Percentiles rank a stretch among this genome's conserved stretches.
Conservation (phyloP, 495 filamentous ascomycete genomes). For the Lasiosphaeria hispida region DNA sequence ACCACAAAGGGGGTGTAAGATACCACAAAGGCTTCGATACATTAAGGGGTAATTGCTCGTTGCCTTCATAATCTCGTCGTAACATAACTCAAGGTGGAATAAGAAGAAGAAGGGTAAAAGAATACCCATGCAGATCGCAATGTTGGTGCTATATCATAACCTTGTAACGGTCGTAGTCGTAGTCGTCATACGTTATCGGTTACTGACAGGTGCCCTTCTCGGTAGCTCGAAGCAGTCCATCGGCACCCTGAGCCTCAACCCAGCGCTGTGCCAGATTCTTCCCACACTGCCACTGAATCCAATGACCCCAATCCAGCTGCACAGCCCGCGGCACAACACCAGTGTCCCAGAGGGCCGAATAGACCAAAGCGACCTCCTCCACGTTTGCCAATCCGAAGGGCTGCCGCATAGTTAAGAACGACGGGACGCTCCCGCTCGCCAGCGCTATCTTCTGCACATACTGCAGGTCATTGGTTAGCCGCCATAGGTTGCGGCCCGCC, state of each 20-base stretch:
- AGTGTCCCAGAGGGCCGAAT: constrained; percentile 5
- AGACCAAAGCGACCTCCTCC: constrained; percentile 11
- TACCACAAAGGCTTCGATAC: no score
- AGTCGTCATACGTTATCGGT: no score
- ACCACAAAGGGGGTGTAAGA: no score
- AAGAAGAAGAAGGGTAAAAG: no score
- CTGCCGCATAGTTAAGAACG: not conserved
- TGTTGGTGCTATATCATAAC: no score
- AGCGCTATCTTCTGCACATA: constrained; percentile 1
- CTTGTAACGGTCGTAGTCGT: no score
- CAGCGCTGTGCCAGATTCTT: not conserved
- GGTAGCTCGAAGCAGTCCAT: not conserved
- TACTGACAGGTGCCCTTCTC: no score
- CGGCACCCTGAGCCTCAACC: constrained; percentile 4
- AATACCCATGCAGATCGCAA: no score
- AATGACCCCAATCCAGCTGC: constrained; percentile 15
- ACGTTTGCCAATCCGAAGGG: constrained; percentile 1
- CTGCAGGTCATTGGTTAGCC: constrained; percentile 13
- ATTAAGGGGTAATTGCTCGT: not conserved
- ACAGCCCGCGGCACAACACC: constrained; percentile 13
- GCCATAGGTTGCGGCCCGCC: constrained; percentile 15
- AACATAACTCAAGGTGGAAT: no score
- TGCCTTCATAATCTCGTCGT: no score
- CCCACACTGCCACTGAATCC: constrained; percentile 12
- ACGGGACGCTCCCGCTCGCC: not conserved